These are phyloP conservation scores for Panicum miliaceum DNA, from an alignment of 176 grass and related monocot species.

Conservation along the genomic window DNA sequence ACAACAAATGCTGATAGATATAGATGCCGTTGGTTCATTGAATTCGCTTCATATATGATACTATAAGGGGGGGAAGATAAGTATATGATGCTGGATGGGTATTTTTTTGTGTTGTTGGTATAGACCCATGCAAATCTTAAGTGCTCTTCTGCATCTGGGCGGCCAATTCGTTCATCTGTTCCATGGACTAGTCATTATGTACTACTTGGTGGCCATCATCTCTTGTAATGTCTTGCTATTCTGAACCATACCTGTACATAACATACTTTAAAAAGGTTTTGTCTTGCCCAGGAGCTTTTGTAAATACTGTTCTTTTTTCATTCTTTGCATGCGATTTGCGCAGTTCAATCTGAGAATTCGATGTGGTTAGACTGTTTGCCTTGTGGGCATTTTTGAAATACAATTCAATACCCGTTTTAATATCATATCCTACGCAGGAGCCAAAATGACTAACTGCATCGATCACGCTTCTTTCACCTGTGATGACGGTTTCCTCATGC, in stretches of 20 bases:
- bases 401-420: neutral
- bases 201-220: conserved; percentile 10
- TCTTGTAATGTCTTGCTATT: conserved; percentile 42
- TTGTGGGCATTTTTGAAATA: neutral
- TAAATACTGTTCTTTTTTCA: neutral
- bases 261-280: neutral
- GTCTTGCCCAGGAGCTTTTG: neutral
- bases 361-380: neutral
- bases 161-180: conserved; percentile 29
- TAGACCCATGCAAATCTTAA: conserved; percentile 20
- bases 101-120: conserved; percentile 40
- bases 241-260: conserved; percentile 50
- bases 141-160: conserved; percentile 23
- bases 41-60: conserved; percentile 34
- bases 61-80: neutral
- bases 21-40: conserved; percentile 49
- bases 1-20: conserved; percentile 44
- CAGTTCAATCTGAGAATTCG: neutral
- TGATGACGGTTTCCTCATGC: neutral
- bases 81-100: neutral
- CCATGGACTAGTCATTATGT: neutral
- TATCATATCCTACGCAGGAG: neutral
- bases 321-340: neutral
- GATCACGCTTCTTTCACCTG: neutral
- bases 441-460: neutral